A percentile compares a stretch with the other conserved stretches of the same genome.
These are phyloP conservation scores for Strobilomyces confusus DNA, from an alignment of 768 basidiomycete genomes.

Conservation along the genomic window DNA sequence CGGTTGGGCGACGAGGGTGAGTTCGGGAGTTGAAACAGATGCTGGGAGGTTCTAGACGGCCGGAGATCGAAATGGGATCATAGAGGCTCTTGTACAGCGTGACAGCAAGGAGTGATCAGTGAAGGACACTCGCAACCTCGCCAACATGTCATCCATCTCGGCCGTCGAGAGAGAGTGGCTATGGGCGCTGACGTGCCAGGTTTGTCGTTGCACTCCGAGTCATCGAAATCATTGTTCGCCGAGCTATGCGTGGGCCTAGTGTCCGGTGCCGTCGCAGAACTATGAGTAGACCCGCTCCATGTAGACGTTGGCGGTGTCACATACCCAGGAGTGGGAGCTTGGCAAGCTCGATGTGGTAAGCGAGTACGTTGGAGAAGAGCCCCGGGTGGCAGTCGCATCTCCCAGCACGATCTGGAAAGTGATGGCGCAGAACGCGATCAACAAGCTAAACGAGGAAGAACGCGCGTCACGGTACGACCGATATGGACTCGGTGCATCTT, in stretches of 20 bases:
- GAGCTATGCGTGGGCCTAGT: background rate
- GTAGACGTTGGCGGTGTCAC: background rate
- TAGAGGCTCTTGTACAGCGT: no score
- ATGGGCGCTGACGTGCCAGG: background rate
- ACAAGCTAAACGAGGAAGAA: slow-evolving; percentile 38
- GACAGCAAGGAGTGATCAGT: no score
- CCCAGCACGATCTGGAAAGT: slow-evolving; percentile 21
- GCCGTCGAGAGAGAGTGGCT: no score
- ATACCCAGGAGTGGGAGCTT: background rate
- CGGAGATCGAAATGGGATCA: no score
- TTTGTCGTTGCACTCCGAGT: background rate
- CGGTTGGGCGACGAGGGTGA: no score
- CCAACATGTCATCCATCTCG: no score
- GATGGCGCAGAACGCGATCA: slow-evolving; percentile 46
- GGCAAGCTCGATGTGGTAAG: background rate
- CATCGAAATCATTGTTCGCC: background rate
- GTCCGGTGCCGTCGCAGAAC: background rate
- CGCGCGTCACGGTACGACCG: background rate
- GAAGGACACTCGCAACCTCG: no score
- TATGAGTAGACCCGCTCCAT: background rate
- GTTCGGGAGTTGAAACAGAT: no score
- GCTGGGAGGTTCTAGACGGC: no score
- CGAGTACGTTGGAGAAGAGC: background rate
- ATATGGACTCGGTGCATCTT: slow-evolving; percentile 25
- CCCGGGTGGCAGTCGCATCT: background rate